A percentile compares a stretch with the other conserved stretches of the same genome.
Evolutionary conservation across 2,329 filamentous ascomycete genomes (phyloP).

Genomic region (Fusarium acutatum): DNA sequence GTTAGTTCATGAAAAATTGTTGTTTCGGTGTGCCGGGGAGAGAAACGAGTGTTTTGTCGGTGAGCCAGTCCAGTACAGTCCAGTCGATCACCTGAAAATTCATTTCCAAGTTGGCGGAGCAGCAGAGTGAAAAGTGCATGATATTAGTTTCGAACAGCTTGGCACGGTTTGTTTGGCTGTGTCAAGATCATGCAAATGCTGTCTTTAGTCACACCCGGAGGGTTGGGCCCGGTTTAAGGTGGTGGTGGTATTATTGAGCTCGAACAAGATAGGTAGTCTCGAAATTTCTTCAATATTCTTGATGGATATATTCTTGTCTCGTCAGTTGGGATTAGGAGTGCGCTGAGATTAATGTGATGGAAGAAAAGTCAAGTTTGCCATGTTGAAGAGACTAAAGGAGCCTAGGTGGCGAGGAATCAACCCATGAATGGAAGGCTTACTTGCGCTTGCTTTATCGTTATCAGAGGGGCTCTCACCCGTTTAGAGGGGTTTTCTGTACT

Average conservation of each 20-base stretch:
- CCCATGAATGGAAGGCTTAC: neutral
- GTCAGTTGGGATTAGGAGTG: neutral
- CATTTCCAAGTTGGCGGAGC: slow-evolving; percentile 11
- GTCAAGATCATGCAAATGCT: slow-evolving; percentile 42
- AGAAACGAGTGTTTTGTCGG: slow-evolving; percentile 18
- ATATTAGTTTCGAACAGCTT: slow-evolving; percentile 24
- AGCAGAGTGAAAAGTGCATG: slow-evolving; percentile 28
- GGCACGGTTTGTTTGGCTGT: slow-evolving; percentile 34
- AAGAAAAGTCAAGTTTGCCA: slow-evolving; percentile 1
- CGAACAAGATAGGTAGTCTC: neutral
- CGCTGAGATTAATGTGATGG: neutral
- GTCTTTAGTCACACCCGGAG: slow-evolving; percentile 34
- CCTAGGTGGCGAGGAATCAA: neutral
- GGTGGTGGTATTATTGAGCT: neutral
- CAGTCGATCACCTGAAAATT: neutral
- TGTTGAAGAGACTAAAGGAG: neutral
- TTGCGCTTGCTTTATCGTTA: slow-evolving; percentile 1
- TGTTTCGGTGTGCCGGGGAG: neutral
- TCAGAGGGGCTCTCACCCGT: neutral
- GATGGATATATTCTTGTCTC: neutral
- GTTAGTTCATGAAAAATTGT: neutral
- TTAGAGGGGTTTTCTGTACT: neutral
- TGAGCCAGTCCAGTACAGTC: slow-evolving; percentile 4
- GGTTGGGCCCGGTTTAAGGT: slow-evolving; percentile 11
- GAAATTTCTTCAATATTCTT: slow-evolving; percentile 9